phyloP scores from a whole-genome alignment of 2,329 filamentous ascomycete genomes.

The Sporothrix brasiliensis region DNA sequence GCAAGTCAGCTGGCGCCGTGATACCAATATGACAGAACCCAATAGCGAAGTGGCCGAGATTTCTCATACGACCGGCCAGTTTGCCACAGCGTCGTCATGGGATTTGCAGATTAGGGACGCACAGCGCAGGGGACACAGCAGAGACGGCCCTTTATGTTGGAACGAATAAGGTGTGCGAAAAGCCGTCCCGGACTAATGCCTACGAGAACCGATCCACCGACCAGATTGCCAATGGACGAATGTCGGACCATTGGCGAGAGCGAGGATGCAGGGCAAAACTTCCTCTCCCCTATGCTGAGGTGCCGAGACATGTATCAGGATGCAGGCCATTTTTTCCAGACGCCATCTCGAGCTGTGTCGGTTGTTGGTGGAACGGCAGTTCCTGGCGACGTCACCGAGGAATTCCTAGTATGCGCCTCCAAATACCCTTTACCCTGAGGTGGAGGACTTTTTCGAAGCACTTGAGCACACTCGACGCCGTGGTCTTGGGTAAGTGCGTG shows the following conservation, averaged over 20 bases:
- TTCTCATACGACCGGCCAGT: background rate
- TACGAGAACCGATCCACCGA: slow-evolving; percentile 1
- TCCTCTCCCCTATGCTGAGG: background rate
- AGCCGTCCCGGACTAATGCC: background rate
- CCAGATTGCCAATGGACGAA: background rate
- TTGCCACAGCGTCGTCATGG: slow-evolving; percentile 13
- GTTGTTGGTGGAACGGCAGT: background rate
- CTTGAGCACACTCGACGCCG: too few relatives aligned
- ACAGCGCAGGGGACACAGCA: background rate
- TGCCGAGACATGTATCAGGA: background rate
- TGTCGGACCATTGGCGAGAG: background rate
- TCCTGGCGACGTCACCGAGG: slow-evolving; percentile 2
- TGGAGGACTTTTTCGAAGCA: background rate
- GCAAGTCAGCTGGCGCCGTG: background rate
- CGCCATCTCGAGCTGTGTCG: background rate
- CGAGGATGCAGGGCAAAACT: background rate
- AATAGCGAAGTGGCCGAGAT: background rate
- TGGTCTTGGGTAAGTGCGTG: background rate
- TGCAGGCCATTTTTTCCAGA: background rate
- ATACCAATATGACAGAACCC: background rate
- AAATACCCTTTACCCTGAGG: too few relatives aligned
- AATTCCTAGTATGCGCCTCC: background rate
- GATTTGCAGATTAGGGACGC: background rate
- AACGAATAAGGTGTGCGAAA: background rate
- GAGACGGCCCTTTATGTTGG: background rate